phyloP scores from a whole-genome alignment of 2,329 filamentous ascomycete species.

The Fusarium avenaceum region DNA sequence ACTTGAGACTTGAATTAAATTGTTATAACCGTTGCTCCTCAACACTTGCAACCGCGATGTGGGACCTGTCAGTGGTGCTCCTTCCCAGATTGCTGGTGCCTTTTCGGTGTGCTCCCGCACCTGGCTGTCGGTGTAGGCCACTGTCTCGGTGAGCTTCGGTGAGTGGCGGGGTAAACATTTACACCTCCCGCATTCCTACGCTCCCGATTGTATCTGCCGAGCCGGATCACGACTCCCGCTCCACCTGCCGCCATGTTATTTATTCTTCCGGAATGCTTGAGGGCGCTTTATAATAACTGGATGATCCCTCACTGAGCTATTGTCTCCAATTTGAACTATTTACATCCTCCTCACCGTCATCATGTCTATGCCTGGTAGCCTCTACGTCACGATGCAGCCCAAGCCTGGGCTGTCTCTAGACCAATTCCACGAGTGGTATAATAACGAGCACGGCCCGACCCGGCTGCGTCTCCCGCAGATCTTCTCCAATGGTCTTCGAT shows the following conservation, averaged over 20 bases:
- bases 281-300: slow-evolving; percentile 16
- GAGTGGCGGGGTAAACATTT: slow-evolving; percentile 51
- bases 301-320: not conserved
- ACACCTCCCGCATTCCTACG: slow-evolving; percentile 38
- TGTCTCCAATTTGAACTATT: not conserved
- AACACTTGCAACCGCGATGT: not conserved
- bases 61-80: not conserved
- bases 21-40: not conserved
- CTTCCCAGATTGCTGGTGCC: not conserved
- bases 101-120: slow-evolving; percentile 17
- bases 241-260: slow-evolving; percentile 48
- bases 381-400: slow-evolving; percentile 91
- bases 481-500: slow-evolving; percentile 82
- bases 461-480: slow-evolving; percentile 82
- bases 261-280: slow-evolving; percentile 44
- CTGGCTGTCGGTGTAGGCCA: not conserved
- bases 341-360: slow-evolving; percentile 27
- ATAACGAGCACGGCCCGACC: slow-evolving; percentile 89
- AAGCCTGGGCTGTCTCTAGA: slow-evolving; percentile 72
- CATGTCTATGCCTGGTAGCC: slow-evolving; percentile 72
- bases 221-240: slow-evolving; percentile 41
- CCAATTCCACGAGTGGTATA: slow-evolving; percentile 93
- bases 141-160: slow-evolving; percentile 14
- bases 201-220: slow-evolving; percentile 52
- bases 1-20: too few relatives aligned